phyloP scores from a whole-genome alignment of 2,329 filamentous ascomycete genomes.

The Cladosporium sp. region DNA sequence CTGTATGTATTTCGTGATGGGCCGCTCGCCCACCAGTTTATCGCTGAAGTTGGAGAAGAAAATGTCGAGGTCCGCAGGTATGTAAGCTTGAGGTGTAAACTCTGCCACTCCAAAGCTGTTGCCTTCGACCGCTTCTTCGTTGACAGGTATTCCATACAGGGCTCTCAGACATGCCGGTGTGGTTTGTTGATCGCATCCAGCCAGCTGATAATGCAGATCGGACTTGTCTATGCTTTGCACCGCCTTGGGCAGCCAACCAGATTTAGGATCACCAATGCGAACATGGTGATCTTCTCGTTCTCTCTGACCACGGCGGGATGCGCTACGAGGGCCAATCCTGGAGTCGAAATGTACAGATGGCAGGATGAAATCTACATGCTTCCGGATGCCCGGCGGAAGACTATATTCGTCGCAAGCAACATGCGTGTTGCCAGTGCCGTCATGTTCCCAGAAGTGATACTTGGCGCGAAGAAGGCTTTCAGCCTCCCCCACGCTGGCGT shows the following conservation, averaged over 20 bases:
- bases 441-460: conserved; percentile 52
- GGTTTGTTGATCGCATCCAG: conserved; percentile 56
- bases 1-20: conserved; percentile 37
- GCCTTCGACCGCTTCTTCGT: conserved; percentile 43
- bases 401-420: conserved; percentile 45
- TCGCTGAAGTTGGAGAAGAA: conserved; percentile 42
- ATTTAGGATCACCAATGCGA: conserved; percentile 32
- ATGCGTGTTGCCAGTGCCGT: conserved; percentile 43
- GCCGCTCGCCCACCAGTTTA: conserved; percentile 35
- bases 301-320: conserved; percentile 17
- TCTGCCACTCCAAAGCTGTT: conserved; percentile 59
- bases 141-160: conserved; percentile 40
- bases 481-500: conserved; percentile 56
- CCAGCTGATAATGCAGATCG: conserved; percentile 34
- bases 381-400: conserved; percentile 33
- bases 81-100: conserved; percentile 54
- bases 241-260: conserved; percentile 39
- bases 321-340: conserved; percentile 33
- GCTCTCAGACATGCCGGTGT: conserved; percentile 56
- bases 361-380: conserved; percentile 42
- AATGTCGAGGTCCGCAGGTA: conserved; percentile 40
- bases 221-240: conserved; percentile 27
- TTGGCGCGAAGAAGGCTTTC: conserved; percentile 57
- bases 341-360: conserved; percentile 46
- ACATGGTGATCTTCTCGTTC: conserved; percentile 29